Base-by-base conservation (phyloP, 73 alveolate genomes). In the Paramecium primaurelia region DNA sequence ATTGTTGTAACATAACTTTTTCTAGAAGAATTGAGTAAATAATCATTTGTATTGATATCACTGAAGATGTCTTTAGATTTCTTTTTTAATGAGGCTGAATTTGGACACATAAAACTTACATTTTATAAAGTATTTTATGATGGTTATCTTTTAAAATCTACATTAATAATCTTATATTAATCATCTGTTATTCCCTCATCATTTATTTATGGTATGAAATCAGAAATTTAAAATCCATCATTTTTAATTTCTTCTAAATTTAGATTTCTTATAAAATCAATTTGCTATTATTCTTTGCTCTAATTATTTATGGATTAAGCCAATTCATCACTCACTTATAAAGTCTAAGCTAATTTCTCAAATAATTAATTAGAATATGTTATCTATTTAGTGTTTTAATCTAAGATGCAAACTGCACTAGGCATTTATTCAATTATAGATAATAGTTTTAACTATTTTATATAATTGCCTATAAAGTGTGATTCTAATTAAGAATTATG, bases 121-220 rank as follows among this genome's bases (percentile, higher is more conserved):
- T 80, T 64, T 64, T 64, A 18, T 32, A 64, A 34, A 6, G 84
- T 64, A 64, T 64, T 64, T 26, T 64, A 10, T 5, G 84, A 64
- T 32, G 51, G 40, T 36, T 73, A 80, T 80, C 58, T 80, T 40
- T 80, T 80, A 36, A 80, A 80, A 26, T 80, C 91, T 12, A 80
- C 75, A 42, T 80, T 80, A 30, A 80, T 11, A 10, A 80, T 80
- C 30, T 80, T 47, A 49, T 26, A 80, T 26, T 80, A 22, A 22
- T 80, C 77, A 16, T 80, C 91, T 12, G 91, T 80, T 22, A 80
- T 49, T 1, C 91, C 91, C 14, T 80, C 91, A 80, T 80, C 91
- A 44, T 80, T 28, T 26, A 40, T 25, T 80, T 80, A 49, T 0
- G 91, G 91, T 3, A 80, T 42, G 26, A 80, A 47, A n/a, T 80